Evolutionary conservation across 352 stramenopile genomes (phyloP).

Genomic region (Blastocystis sp.): DNA sequence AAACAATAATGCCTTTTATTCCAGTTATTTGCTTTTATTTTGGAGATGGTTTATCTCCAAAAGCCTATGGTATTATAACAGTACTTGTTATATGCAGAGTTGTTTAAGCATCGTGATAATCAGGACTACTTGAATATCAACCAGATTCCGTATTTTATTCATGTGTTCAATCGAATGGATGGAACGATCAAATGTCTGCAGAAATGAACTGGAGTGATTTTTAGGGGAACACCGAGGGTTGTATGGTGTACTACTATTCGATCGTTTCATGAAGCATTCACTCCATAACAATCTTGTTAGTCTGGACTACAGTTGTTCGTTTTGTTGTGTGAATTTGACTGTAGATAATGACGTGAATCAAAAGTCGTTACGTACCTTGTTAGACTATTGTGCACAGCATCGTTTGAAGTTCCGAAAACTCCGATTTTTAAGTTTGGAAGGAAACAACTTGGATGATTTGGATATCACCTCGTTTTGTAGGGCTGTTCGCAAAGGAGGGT

Average conservation of each 20-base stretch:
- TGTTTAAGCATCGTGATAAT: conserved; percentile 56
- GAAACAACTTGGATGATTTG: conserved; percentile 11
- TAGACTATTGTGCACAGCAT: neutral
- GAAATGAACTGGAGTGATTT: neutral
- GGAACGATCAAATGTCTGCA: conserved; percentile 28
- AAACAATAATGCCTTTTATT: conserved; percentile 57
- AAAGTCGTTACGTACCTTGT: neutral
- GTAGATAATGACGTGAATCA: conserved; percentile 12
- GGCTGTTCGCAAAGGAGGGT: neutral
- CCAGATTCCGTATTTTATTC: conserved; percentile 45
- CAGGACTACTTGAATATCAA: conserved; percentile 44
- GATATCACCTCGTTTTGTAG: conserved; percentile 12
- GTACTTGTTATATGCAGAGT: neutral
- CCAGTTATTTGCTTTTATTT: conserved; percentile 57
- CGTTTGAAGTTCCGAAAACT: conserved; percentile 25
- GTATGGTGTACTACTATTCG: conserved; percentile 30
- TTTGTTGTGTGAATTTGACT: neutral
- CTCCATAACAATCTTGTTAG: conserved; percentile 29
- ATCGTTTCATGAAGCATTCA: conserved; percentile 44
- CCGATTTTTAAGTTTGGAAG: conserved; percentile 7
- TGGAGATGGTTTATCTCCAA: conserved; percentile 23
- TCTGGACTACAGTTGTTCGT: conserved; percentile 6
- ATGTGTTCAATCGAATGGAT: conserved; percentile 44
- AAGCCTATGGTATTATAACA: neutral
- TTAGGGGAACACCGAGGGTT: conserved; percentile 20